phyloP scores from a whole-genome alignment of 176 grass and related monocot species.

The Pontederia paniculata region DNA sequence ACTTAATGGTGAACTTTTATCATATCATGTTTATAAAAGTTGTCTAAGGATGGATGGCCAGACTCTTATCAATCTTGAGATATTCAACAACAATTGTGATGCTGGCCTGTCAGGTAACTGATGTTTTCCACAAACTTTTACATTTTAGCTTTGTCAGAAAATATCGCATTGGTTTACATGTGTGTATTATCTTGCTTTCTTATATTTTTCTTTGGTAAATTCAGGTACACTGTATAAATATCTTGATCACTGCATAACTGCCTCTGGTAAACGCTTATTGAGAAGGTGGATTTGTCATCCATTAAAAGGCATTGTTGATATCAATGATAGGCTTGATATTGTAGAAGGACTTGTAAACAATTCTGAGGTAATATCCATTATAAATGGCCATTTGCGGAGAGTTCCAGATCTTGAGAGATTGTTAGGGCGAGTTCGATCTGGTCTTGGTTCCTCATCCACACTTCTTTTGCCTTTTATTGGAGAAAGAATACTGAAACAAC shows the following conservation, averaged over 20 bases:
- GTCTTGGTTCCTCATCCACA: conserved; percentile 51
- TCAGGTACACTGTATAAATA: conserved; percentile 81
- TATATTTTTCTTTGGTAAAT: conserved; percentile 14
- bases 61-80: conserved; percentile 93
- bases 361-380: conserved; percentile 38
- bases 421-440: conserved; percentile 61
- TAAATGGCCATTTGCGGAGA: conserved; percentile 43
- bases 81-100: conserved; percentile 80
- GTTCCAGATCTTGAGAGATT: conserved; percentile 83
- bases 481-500: conserved; percentile 56
- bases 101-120: conserved; percentile 59
- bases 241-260: conserved; percentile 79
- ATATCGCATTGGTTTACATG: conserved; percentile 5
- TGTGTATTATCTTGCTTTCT: conserved; percentile 4
- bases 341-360: conserved; percentile 74
- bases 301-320: conserved; percentile 53
- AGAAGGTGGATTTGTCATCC: conserved; percentile 91
- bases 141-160: conserved; percentile 1
- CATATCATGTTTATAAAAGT: conserved; percentile 78
- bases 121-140: conserved; percentile 7
- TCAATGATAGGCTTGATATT: conserved; percentile 63
- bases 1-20: conserved; percentile 71
- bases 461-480: conserved; percentile 59
- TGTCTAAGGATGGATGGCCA: conserved; percentile 96
- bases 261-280: conserved; percentile 76